phyloP scores from a whole-genome alignment of 2,329 filamentous ascomycete species.

The Chaetomiaceae sp. region DNA sequence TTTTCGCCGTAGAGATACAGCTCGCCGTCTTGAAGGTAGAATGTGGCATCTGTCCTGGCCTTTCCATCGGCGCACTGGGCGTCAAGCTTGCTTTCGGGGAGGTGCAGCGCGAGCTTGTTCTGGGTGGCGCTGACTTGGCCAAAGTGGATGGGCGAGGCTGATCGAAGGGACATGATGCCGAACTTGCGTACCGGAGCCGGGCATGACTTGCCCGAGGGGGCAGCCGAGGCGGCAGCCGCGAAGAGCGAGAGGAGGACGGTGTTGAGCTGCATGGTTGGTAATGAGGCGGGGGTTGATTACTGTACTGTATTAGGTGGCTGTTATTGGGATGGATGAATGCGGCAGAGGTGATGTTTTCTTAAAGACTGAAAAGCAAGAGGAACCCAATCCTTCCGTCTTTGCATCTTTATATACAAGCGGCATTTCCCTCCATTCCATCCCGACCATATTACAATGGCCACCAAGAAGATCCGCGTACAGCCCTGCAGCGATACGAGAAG shows the following conservation, averaged over 20 bases:
- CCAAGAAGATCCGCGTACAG: not conserved
- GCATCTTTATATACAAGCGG: not conserved
- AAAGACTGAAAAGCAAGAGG: too few relatives aligned
- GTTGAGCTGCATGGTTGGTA: conserved; percentile 39
- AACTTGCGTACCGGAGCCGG: conserved; percentile 38
- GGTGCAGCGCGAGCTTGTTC: conserved; percentile 42
- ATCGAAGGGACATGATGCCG: conserved; percentile 46
- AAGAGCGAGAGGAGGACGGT: conserved; percentile 56
- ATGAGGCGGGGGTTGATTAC: too few relatives aligned
- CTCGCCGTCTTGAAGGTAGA: conserved; percentile 43
- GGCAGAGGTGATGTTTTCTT: not conserved
- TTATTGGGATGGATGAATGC: not conserved
- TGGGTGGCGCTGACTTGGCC: conserved; percentile 41
- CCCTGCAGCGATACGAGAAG: not conserved
- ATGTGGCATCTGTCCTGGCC: conserved; percentile 43
- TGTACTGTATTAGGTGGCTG: too few relatives aligned
- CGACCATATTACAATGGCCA: not conserved
- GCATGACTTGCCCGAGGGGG: conserved; percentile 28
- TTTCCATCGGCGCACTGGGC: conserved; percentile 44
- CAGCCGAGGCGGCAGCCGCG: conserved; percentile 30
- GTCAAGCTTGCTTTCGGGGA: conserved; percentile 36
- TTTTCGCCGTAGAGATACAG: conserved; percentile 46
- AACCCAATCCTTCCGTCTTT: too few relatives aligned
- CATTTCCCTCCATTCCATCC: not conserved
- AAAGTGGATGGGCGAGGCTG: conserved; percentile 47